These are phyloP conservation scores for Amaranthus palmeri DNA, from an alignment of 148 eudicot species.

Conservation along the genomic window DNA sequence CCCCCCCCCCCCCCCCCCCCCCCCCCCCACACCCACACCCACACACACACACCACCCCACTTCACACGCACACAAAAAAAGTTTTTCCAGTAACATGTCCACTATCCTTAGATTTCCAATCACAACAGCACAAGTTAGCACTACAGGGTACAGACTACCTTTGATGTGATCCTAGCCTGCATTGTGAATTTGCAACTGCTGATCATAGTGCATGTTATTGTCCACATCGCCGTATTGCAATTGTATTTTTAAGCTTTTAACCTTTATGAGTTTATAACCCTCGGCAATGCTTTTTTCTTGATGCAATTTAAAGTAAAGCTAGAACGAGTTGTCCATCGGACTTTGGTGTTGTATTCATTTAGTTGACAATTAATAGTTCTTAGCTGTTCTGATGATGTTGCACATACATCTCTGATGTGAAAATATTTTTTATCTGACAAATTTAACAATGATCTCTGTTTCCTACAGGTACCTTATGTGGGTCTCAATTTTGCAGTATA, in stretches of 20 bases:
- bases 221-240: background rate
- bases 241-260: background rate
- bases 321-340: too few species aligned
- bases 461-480: conserved; percentile 69
- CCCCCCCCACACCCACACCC: too few species aligned
- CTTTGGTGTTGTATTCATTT: too few species aligned
- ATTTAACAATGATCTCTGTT: background rate
- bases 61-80: too few species aligned
- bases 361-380: too few species aligned
- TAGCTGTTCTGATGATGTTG: too few species aligned
- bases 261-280: too few species aligned
- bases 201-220: too few species aligned
- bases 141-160: background rate
- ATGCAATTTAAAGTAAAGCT: too few species aligned
- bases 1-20: background rate
- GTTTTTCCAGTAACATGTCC: background rate
- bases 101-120: background rate
- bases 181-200: background rate
- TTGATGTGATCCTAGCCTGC: background rate
- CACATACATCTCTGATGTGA: too few species aligned
- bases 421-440: background rate
- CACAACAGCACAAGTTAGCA: background rate
- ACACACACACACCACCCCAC: too few species aligned
- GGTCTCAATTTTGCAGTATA: conserved; percentile 92
- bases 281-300: too few species aligned